phyloP scores from a whole-genome alignment of 208 protist genomes.

The Trypanosoma conorhini region DNA sequence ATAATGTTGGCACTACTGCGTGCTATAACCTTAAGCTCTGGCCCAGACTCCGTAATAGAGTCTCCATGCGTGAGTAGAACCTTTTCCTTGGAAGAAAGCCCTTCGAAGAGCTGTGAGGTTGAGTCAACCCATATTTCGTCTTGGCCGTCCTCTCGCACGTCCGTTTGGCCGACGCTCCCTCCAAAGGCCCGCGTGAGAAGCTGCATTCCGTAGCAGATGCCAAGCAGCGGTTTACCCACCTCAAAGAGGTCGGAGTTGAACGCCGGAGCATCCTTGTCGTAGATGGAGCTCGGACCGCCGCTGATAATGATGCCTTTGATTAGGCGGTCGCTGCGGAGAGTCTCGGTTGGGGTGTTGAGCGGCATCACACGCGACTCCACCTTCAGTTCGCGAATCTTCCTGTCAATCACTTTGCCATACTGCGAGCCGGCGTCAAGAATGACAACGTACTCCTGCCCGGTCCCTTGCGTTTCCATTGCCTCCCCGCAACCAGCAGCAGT shows the following conservation, averaged over 20 bases:
- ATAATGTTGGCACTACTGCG: conserved; percentile 75
- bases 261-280: conserved; percentile 85
- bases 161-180: conserved; percentile 86
- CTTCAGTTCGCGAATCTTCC: conserved; percentile 94
- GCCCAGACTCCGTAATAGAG: conserved; percentile 44
- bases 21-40: conserved; percentile 59
- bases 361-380: conserved; percentile 93
- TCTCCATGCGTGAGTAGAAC: conserved; percentile 97
- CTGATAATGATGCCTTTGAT: conserved; percentile 96
- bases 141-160: conserved; percentile 95
- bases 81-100: conserved; percentile 45
- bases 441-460: conserved; percentile 75
- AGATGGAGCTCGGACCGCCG: conserved; percentile 93
- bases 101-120: conserved; percentile 62
- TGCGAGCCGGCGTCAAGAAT: conserved; percentile 97
- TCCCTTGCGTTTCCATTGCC: conserved; percentile 5
- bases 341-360: conserved; percentile 60
- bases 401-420: conserved; percentile 97
- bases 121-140: conserved; percentile 77
- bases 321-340: conserved; percentile 40
- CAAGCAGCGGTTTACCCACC: conserved; percentile 91
- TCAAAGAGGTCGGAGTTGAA: conserved; percentile 79
- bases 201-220: conserved; percentile 99
- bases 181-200: conserved; percentile 86
- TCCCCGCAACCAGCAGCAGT: not conserved